A percentile compares a stretch with the other conserved stretches of the same genome.
phyloP scores from a whole-genome alignment of 768 basidiomycete species.

The Baorangia bicolor region DNA sequence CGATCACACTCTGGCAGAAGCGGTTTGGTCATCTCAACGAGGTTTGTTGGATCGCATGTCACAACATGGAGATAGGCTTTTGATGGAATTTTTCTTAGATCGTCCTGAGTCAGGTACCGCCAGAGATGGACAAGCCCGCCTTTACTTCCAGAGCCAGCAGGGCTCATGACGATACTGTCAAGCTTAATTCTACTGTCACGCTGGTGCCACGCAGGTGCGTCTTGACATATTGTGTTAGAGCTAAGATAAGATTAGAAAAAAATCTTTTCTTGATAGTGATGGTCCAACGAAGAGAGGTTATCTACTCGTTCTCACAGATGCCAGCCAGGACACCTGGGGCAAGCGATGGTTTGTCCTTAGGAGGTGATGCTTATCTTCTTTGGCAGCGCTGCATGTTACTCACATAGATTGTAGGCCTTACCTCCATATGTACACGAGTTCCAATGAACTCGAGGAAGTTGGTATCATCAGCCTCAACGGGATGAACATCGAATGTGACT shows the following conservation, averaged over 20 bases:
- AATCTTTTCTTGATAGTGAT: conserved; percentile 49
- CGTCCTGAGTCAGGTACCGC: conserved; percentile 68
- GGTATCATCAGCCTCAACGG: conserved; percentile 80
- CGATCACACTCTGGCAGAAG: conserved; percentile 81
- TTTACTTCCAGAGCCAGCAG: conserved; percentile 26
- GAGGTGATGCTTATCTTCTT: conserved; percentile 47
- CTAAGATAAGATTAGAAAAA: neutral
- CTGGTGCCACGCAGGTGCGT: conserved; percentile 70
- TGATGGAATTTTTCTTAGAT: conserved; percentile 54
- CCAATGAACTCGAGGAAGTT: conserved; percentile 80
- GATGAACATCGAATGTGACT: conserved; percentile 82
- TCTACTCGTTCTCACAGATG: conserved; percentile 77
- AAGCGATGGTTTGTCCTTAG: conserved; percentile 84
- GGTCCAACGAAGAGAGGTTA: conserved; percentile 82
- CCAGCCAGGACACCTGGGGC: conserved; percentile 78
- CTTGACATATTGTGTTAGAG: neutral
- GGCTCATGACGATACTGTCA: conserved; percentile 51
- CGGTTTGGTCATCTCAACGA: conserved; percentile 73
- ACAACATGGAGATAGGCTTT: neutral
- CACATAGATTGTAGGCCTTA: conserved; percentile 65
- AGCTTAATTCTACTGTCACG: conserved; percentile 71
- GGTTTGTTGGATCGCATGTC: conserved; percentile 43
- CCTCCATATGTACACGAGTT: conserved; percentile 81
- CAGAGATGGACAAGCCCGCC: conserved; percentile 45
- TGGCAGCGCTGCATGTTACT: neutral